phyloP scores from a whole-genome alignment of 352 stramenopile species.

The Saprolegnia diclina region DNA sequence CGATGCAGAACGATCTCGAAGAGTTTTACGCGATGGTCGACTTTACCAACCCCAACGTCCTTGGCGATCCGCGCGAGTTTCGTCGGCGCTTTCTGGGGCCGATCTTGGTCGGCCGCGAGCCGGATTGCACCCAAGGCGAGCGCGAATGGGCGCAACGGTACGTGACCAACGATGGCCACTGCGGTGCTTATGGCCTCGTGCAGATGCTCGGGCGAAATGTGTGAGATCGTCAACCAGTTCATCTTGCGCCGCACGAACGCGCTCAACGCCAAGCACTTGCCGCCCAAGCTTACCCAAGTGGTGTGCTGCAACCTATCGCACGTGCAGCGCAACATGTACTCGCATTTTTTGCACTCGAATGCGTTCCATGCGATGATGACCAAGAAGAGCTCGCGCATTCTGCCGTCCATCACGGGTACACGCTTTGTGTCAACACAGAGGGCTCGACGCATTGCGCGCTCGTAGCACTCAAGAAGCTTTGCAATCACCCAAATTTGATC shows the following conservation, averaged over 20 bases:
- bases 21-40: slow-evolving; percentile 98
- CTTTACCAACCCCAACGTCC: slow-evolving; percentile 83
- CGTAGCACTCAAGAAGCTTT: slow-evolving; percentile 93
- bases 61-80: slow-evolving; percentile 86
- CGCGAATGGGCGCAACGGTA: slow-evolving; percentile 53
- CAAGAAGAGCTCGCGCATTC: slow-evolving; percentile 86
- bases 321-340: slow-evolving; percentile 95
- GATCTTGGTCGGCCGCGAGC: slow-evolving; percentile 86
- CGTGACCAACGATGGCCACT: slow-evolving; percentile 1
- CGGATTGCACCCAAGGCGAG: slow-evolving; percentile 82
- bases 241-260: slow-evolving; percentile 97
- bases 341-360: slow-evolving; percentile 92
- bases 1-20: slow-evolving; percentile 98
- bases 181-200: neutral
- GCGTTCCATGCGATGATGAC: slow-evolving; percentile 94
- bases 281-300: slow-evolving; percentile 98
- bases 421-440: neutral
- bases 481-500: slow-evolving; percentile 96
- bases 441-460: neutral
- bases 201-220: slow-evolving; percentile 92
- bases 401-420: slow-evolving; percentile 68
- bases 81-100: slow-evolving; percentile 87
- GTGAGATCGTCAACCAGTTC: slow-evolving; percentile 97
- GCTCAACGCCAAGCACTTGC: slow-evolving; percentile 97
- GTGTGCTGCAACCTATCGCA: slow-evolving; percentile 95